Percentiles rank a stretch among this genome's conserved stretches.
Conservation (phyloP, 2,329 filamentous ascomycete species). For the Verticillium longisporum region DNA sequence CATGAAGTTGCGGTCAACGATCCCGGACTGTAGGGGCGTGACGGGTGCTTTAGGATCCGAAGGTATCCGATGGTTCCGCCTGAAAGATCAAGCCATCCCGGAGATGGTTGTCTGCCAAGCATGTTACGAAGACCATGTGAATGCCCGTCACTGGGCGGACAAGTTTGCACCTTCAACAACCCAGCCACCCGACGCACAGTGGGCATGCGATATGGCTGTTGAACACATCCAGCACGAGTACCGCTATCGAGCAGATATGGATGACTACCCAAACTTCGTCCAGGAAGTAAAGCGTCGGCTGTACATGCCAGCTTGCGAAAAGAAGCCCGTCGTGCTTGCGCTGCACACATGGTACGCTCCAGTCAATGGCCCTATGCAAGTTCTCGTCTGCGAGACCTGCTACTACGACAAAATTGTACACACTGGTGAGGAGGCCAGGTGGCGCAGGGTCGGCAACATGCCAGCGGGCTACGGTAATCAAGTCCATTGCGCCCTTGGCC, state of each 20-base stretch:
- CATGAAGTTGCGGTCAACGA: slow-evolving; percentile 16
- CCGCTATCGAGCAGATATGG: slow-evolving; percentile 12
- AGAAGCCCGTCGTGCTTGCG: slow-evolving; percentile 11
- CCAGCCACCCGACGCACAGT: slow-evolving; percentile 19
- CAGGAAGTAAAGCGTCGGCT: slow-evolving; percentile 20
- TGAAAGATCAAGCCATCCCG: slow-evolving; percentile 18
- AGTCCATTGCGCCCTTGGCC: slow-evolving; percentile 20
- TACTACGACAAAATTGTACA: slow-evolving; percentile 27
- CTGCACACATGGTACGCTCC: slow-evolving; percentile 25
- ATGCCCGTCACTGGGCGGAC: slow-evolving; percentile 18
- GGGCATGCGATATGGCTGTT: slow-evolving; percentile 27
- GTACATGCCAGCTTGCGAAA: slow-evolving; percentile 19
- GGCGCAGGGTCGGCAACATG: slow-evolving; percentile 9
- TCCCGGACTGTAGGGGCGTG: slow-evolving; percentile 22
- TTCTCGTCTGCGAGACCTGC: slow-evolving; percentile 28
- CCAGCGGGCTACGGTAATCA: slow-evolving; percentile 10
- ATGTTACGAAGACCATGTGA: slow-evolving; percentile 26
- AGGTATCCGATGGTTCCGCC: slow-evolving; percentile 23
- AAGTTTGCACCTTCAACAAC: slow-evolving; percentile 18
- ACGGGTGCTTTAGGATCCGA: slow-evolving; percentile 13
- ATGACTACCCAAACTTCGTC: slow-evolving; percentile 23
- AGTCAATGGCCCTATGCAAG: slow-evolving; percentile 11
- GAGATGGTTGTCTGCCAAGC: slow-evolving; percentile 29
- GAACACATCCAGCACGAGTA: slow-evolving; percentile 23
- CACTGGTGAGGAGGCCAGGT: slow-evolving; percentile 20